A percentile compares a stretch with the other conserved stretches of the same genome.
phyloP scores from a whole-genome alignment of 2,329 filamentous ascomycete species.

The Fusarium keratoplasticum region DNA sequence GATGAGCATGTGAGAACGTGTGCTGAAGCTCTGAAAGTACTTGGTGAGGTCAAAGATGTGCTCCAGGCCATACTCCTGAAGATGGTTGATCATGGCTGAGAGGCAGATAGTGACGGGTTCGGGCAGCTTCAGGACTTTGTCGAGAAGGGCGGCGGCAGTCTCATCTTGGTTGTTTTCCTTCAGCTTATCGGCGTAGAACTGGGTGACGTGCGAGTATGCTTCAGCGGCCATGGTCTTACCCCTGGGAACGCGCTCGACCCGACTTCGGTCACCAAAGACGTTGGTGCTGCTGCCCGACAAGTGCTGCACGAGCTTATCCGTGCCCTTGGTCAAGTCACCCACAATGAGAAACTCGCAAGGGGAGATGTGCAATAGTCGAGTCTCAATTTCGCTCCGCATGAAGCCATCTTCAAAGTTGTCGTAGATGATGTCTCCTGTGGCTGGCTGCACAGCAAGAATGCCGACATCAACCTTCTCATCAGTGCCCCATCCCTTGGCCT shows the following conservation, averaged over 20 bases:
- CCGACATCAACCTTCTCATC: conserved; percentile 96
- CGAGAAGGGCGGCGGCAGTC: conserved; percentile 74
- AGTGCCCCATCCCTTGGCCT: conserved; percentile 80
- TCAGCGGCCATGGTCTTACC: conserved; percentile 85
- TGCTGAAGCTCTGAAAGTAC: conserved; percentile 96
- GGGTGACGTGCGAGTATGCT: conserved; percentile 87
- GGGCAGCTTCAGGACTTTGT: conserved; percentile 86
- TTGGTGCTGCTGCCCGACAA: conserved; percentile 90
- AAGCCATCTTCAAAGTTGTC: conserved; percentile 97
- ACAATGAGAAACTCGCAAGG: conserved; percentile 96
- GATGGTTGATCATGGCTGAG: conserved; percentile 94
- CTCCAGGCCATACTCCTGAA: conserved; percentile 91
- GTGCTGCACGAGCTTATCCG: conserved; percentile 91
- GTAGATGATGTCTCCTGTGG: conserved; percentile 95
- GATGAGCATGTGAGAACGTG: conserved; percentile 92
- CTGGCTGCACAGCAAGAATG: conserved; percentile 92
- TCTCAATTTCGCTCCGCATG: conserved; percentile 97
- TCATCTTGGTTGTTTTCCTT: conserved; percentile 69
- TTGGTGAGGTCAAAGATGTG: conserved; percentile 97
- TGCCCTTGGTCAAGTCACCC: conserved; percentile 88
- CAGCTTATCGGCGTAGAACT: conserved; percentile 91
- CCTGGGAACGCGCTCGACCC: conserved; percentile 83
- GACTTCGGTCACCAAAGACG: conserved; percentile 89
- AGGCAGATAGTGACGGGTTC: conserved; percentile 91
- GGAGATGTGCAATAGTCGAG: conserved; percentile 91